Conservation (phyloP, 1,139 yeast species). For the Ogataea hybrid region DNA sequence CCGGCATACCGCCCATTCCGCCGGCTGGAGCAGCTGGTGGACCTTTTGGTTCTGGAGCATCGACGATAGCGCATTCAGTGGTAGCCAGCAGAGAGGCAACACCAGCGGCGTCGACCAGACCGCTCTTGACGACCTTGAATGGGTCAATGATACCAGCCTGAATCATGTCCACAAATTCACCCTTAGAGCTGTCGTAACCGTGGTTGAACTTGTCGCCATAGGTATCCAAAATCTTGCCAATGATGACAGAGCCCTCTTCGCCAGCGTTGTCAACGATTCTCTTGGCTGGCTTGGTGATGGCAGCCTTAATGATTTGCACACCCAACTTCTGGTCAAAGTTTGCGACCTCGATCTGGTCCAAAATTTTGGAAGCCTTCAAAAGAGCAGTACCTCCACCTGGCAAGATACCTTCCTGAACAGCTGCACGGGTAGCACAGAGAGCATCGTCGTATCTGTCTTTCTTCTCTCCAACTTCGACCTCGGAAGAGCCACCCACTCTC, state of each 20-base stretch:
- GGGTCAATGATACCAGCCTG: constrained; percentile 99
- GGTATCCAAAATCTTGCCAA: constrained; percentile 85
- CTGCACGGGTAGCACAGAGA: constrained; percentile 98
- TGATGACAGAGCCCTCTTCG: constrained; percentile 96
- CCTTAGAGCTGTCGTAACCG: constrained; percentile 94
- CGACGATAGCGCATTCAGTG: constrained; percentile 98
- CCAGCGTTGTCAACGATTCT: constrained; percentile 98
- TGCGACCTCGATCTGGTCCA: constrained; percentile 75
- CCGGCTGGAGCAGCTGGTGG: constrained; percentile 52
- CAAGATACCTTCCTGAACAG: constrained; percentile 98
- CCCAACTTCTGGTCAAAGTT: constrained; percentile 99
- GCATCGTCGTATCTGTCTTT: constrained; percentile 99
- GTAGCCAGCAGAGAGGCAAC: constrained; percentile 98
- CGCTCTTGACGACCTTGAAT: constrained; percentile 97
- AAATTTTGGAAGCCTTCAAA: constrained; percentile 85
- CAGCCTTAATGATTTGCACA: constrained; percentile 91
- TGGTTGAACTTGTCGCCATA: constrained; percentile 82
- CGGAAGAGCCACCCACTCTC: constrained; percentile 98
- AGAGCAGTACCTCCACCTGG: constrained; percentile 99
- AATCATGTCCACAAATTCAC: constrained; percentile 95
- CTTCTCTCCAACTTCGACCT: constrained; percentile 99
- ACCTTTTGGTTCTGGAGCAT: constrained; percentile 89
- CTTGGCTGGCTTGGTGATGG: constrained; percentile 96
- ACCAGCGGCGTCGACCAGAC: constrained; percentile 96
- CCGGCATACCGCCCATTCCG: constrained; percentile 52